Evolutionary conservation across 768 basidiomycete species (phyloP), one percentile per base, ranked within the genome.

Genomic region (Termitomyces titanicus): DNA sequence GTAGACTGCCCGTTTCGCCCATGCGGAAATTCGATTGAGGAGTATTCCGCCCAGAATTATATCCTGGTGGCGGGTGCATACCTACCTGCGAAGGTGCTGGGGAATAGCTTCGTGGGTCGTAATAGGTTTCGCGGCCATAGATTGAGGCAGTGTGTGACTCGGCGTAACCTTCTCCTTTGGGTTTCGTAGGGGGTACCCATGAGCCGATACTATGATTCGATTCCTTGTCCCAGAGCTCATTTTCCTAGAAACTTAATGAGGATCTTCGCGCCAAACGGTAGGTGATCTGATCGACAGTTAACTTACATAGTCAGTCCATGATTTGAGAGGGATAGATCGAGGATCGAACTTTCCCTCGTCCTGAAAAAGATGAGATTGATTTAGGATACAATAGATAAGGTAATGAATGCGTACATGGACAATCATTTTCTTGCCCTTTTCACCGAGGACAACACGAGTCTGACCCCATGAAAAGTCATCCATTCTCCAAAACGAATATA

Each of bases 271-370:
- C 18, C 3, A 37, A 38, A 13, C 5, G 13, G 24, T 9, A 34
- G 8, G 53, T 8, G 13, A 20, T 31, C 12, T 47, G 43, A 39
- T 38, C 29, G n/a, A n/a, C n/a, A 35, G 35, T 24, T 44, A 18
- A 49, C 85, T 62, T 70, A 94, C 92, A 64, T 96, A 97, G 62
- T 97, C 94, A 56, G 85, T 92, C 96, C 97, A 98, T 0, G 89
- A 92, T 74, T 98, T 98, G 61, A 98, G 79, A 8, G 96, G 96
- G 61, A 99, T 98, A 7, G 85, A 80, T 10, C 87, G 80, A 4
- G 94, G 92, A 72, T 99, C 95, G 50, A 98, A 99, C 70, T 94
- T 94, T 67, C 96, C 96, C 70, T 98, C 96, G 61, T 98, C 97
- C 93, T 94, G 56, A 57, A 46, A 34, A 9, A 22, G 58, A 59